Conservation (phyloP, 2,329 filamentous ascomycete species). For the Xylariaceae sp. region DNA sequence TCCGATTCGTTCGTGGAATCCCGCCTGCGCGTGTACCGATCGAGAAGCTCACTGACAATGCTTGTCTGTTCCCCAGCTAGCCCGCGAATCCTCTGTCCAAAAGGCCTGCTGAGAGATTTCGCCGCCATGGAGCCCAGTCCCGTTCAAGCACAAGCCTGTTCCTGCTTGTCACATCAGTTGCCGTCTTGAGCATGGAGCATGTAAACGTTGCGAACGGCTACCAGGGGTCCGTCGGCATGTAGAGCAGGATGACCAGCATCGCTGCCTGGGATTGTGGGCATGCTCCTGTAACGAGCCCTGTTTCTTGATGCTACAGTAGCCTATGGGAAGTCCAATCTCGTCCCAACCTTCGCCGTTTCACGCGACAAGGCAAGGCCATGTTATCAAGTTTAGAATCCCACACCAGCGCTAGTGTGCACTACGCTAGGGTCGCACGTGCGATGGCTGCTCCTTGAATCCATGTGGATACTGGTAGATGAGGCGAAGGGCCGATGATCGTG, state of each 20-base stretch:
- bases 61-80: neutral
- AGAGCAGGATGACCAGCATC: slow-evolving; percentile 11
- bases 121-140: neutral
- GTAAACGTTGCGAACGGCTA: slow-evolving; percentile 16
- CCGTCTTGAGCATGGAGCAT: neutral
- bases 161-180: neutral
- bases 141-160: neutral
- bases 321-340: slow-evolving; percentile 3
- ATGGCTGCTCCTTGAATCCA: slow-evolving; percentile 20
- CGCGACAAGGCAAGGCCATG: slow-evolving; percentile 4
- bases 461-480: slow-evolving; percentile 16
- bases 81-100: too few relatives aligned
- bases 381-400: slow-evolving; percentile 7
- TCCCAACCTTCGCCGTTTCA: slow-evolving; percentile 1
- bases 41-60: slow-evolving; percentile 15
- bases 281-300: slow-evolving; percentile 13
- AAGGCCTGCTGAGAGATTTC: too few relatives aligned
- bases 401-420: neutral
- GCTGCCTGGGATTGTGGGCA: neutral
- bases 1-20: slow-evolving; percentile 12
- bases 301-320: slow-evolving; percentile 11
- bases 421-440: slow-evolving; percentile 22
- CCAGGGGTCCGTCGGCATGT: neutral
- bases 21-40: slow-evolving; percentile 12
- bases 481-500: slow-evolving; percentile 11